Conservation (phyloP, 2,329 filamentous ascomycete species). For the Diaporthe capsici region DNA sequence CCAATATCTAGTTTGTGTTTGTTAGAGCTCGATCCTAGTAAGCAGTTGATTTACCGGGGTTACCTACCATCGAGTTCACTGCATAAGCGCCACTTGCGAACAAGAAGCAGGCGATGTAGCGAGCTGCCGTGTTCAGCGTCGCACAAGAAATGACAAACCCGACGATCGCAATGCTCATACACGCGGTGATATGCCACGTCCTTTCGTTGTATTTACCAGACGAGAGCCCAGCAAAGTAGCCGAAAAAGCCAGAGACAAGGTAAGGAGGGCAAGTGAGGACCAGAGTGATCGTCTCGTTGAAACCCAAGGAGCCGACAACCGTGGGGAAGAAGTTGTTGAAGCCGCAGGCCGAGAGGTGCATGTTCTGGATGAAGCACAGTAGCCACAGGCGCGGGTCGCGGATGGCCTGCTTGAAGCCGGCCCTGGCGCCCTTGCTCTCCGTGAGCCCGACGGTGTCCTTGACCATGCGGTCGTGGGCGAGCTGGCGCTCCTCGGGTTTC, state of each 20-base stretch:
- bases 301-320: slow-evolving; percentile 57
- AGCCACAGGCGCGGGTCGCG: slow-evolving; percentile 22
- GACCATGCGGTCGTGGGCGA: slow-evolving; percentile 25
- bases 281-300: slow-evolving; percentile 56
- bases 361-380: slow-evolving; percentile 37
- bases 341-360: slow-evolving; percentile 26
- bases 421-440: not conserved
- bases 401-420: slow-evolving; percentile 11
- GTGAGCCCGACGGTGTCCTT: slow-evolving; percentile 2
- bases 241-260: slow-evolving; percentile 58
- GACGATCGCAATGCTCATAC: slow-evolving; percentile 55
- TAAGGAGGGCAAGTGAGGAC: slow-evolving; percentile 62
- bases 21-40: fast-evolving
- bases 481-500: slow-evolving; percentile 24
- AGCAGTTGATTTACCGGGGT: too few relatives aligned
- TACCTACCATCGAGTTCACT: slow-evolving; percentile 54
- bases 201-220: slow-evolving; percentile 60
- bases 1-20: slow-evolving; percentile 49
- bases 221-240: slow-evolving; percentile 57
- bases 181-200: slow-evolving; percentile 56
- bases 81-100: slow-evolving; percentile 54
- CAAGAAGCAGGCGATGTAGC: slow-evolving; percentile 53
- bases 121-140: slow-evolving; percentile 49
- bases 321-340: slow-evolving; percentile 34
- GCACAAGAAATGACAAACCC: slow-evolving; percentile 55